A percentile compares a stretch with the other conserved stretches of the same genome.
phyloP scores from a whole-genome alignment of 257 asterid genomes.

The Ligustrum vulgare region DNA sequence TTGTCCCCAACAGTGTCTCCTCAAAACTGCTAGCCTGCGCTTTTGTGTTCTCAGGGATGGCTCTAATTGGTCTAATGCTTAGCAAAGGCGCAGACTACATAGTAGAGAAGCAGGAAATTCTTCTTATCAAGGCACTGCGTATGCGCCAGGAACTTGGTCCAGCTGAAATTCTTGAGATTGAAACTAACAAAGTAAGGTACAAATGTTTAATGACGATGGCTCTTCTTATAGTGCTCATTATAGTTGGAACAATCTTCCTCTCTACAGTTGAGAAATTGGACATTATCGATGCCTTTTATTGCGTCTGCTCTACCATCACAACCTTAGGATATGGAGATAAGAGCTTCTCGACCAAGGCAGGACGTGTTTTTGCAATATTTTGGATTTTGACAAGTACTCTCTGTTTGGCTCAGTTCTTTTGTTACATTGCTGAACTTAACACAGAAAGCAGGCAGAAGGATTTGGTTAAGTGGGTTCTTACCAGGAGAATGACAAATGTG shows the following conservation, averaged over 20 bases:
- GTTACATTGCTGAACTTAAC: constrained; percentile 71
- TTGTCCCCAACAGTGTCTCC: constrained; percentile 61
- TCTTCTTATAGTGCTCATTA: constrained; percentile 46
- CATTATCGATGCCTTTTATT: constrained; percentile 70
- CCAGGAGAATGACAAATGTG: constrained; percentile 59
- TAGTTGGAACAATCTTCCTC: constrained; percentile 59
- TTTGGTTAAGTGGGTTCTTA: constrained; percentile 55
- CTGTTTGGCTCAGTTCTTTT: constrained; percentile 71
- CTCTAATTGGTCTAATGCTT: constrained; percentile 53
- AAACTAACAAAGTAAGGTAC: constrained; percentile 53
- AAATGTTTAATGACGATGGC: constrained; percentile 45
- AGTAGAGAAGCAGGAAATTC: constrained; percentile 70
- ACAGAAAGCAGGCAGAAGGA: constrained; percentile 67
- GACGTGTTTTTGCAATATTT: constrained; percentile 77
- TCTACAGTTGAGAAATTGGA: constrained; percentile 57
- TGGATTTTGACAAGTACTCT: constrained; percentile 83
- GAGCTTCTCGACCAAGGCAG: constrained; percentile 79
- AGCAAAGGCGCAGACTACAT: constrained; percentile 89
- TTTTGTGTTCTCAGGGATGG: constrained; percentile 92
- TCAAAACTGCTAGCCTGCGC: constrained; percentile 80
- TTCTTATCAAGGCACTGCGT: constrained; percentile 66
- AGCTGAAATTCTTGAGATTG: constrained; percentile 52
- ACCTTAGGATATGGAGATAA: constrained; percentile 94
- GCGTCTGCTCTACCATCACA: constrained; percentile 80
- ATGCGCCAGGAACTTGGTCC: constrained; percentile 41